phyloP scores from a whole-genome alignment of 2,329 filamentous ascomycete species.

The Penicillium italicum region DNA sequence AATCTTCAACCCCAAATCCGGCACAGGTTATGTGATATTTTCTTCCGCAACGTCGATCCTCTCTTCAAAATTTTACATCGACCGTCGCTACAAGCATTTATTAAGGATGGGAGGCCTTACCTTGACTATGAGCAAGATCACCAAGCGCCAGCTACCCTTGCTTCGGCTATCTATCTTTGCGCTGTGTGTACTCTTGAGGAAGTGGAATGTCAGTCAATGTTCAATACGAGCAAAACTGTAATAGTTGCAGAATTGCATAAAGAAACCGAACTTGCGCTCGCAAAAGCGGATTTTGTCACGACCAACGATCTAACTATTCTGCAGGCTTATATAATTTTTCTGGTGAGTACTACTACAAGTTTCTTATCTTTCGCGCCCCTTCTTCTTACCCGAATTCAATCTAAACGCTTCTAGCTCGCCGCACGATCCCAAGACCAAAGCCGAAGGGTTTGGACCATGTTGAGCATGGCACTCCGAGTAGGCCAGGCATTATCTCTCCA shows the following conservation, averaged over 20 bases:
- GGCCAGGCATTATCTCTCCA: conserved; percentile 33
- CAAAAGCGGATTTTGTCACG: conserved; percentile 28
- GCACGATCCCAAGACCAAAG: conserved; percentile 32
- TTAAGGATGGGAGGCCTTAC: conserved; percentile 28
- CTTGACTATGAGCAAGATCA: conserved; percentile 30
- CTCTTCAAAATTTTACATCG: conserved; percentile 33
- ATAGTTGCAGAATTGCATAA: conserved; percentile 23
- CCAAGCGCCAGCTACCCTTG: conserved; percentile 25
- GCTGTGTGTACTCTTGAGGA: conserved; percentile 27
- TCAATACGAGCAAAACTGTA: conserved; percentile 18
- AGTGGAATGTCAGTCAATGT: conserved; percentile 20
- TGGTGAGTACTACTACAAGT: conserved; percentile 19
- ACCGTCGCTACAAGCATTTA: conserved; percentile 26
- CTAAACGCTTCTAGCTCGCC: conserved; percentile 18
- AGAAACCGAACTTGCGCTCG: conserved; percentile 25
- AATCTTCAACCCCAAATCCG: conserved; percentile 12
- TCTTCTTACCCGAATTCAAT: not conserved
- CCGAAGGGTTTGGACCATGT: conserved; percentile 35
- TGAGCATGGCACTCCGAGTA: conserved; percentile 31
- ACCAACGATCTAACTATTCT: conserved; percentile 33
- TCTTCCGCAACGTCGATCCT: conserved; percentile 29
- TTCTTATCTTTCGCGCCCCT: not conserved
- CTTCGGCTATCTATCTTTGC: conserved; percentile 26
- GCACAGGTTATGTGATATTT: conserved; percentile 25
- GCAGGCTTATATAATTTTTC: conserved; percentile 32